Conservation (phyloP, 768 basidiomycete genomes). For the Calocera viscosa region DNA sequence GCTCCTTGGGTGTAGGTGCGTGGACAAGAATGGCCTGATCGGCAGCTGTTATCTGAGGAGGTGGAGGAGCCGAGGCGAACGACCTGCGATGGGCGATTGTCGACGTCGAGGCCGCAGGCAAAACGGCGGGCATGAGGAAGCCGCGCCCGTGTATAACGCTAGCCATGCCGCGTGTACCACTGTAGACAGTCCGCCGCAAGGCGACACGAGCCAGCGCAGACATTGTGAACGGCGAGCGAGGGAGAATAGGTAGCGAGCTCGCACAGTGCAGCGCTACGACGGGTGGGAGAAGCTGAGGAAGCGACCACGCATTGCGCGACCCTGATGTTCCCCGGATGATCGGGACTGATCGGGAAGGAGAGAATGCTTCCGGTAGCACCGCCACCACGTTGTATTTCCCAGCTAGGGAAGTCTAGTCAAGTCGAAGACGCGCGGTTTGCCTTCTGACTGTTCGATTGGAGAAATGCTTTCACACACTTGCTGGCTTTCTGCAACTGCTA, state of each 20-base stretch:
- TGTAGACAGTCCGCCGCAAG: background rate
- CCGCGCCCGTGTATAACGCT: background rate
- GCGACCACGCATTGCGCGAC: background rate
- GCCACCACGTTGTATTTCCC: background rate
- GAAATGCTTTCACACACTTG: background rate
- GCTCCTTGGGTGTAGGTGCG: constrained; percentile 13
- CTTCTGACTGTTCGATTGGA: background rate
- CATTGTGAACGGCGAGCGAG: background rate
- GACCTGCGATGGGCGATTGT: background rate
- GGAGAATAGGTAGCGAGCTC: constrained; percentile 6
- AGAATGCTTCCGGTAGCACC: background rate
- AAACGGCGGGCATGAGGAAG: background rate
- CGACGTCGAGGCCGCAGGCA: background rate
- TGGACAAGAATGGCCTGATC: constrained; percentile 12
- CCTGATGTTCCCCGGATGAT: background rate
- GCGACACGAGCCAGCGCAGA: background rate
- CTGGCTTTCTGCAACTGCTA: background rate
- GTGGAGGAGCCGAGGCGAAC: background rate
- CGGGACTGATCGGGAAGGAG: background rate
- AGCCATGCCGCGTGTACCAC: background rate
- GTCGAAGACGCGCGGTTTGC: background rate
- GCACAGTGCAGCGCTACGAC: background rate
- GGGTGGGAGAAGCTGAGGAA: constrained; percentile 4
- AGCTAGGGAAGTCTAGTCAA: background rate
- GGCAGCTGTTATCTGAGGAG: background rate